Evolutionary conservation across 306 rosid species (phyloP).

Genomic region (Glycyrrhiza uralensis): DNA sequence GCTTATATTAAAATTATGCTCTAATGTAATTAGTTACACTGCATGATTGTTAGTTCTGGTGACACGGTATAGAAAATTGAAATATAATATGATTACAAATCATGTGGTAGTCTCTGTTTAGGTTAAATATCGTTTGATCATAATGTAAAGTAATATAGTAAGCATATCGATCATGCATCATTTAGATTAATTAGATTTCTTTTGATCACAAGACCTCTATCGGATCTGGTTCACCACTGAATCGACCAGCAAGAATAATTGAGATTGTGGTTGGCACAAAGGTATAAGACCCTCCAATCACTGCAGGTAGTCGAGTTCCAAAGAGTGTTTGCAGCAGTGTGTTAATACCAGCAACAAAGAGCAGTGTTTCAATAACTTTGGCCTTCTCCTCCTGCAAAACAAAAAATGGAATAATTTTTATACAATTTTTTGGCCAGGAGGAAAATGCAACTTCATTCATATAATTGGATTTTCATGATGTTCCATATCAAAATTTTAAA

Average conservation of each 20-base stretch:
- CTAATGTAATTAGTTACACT: neutral
- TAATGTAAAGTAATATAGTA: neutral
- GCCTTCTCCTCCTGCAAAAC: conserved; percentile 84
- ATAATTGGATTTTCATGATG: neutral
- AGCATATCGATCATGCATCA: conserved; percentile 18
- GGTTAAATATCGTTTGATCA: neutral
- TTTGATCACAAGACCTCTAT: conserved; percentile 54
- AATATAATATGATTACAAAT: neutral
- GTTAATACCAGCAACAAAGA: conserved; percentile 94
- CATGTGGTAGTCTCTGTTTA: neutral
- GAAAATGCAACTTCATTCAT: neutral
- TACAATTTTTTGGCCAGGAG: neutral
- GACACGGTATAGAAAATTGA: neutral
- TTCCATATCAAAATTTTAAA: neutral
- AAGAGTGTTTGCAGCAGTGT: conserved; percentile 79
- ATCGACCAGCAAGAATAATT: conserved; percentile 87
- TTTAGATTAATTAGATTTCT: conserved; percentile 26
- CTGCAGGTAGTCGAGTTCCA: conserved; percentile 86
- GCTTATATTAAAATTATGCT: neutral
- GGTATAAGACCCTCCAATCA: conserved; percentile 93
- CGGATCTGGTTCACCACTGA: conserved; percentile 56
- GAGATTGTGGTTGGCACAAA: conserved; percentile 93
- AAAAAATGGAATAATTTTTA: neutral
- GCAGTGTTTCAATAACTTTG: conserved; percentile 82
- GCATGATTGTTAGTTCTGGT: neutral